These are phyloP conservation scores for Pestalotiopsis sp. DNA, from an alignment of 2,329 filamentous ascomycete species.

Conservation along the genomic window DNA sequence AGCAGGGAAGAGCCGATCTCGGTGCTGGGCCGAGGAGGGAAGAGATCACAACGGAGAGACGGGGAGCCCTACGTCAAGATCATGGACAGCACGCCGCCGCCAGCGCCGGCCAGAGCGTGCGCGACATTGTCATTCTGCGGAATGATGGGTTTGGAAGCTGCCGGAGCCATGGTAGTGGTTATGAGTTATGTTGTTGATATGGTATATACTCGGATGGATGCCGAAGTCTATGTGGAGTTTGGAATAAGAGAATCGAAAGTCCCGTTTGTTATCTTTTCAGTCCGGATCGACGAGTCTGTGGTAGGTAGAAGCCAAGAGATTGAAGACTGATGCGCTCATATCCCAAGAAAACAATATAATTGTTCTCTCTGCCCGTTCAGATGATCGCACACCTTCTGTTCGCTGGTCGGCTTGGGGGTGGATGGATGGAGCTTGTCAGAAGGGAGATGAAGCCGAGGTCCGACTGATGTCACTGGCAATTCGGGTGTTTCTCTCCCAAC, in stretches of 20 bases:
- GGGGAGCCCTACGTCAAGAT: conserved; percentile 71
- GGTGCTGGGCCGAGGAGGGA: not conserved
- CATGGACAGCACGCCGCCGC: conserved; percentile 94
- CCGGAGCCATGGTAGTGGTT: conserved; percentile 25
- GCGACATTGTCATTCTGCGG: conserved; percentile 97
- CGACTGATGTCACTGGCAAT: conserved; percentile 15
- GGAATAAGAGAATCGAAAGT: not conserved
- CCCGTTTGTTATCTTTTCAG: not conserved
- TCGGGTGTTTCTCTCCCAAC: not conserved
- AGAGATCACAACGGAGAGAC: not conserved
- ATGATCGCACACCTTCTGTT: conserved; percentile 1
- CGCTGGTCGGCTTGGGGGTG: conserved; percentile 1
- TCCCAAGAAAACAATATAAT: not conserved
- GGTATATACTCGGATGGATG: not conserved
- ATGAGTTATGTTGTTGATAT: not conserved
- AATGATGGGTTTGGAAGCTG: conserved; percentile 62
- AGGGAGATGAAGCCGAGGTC: conserved; percentile 14
- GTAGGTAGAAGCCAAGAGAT: not conserved
- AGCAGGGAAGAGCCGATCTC: not conserved
- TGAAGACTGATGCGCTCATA: conserved; percentile 4
- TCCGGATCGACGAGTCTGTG: not conserved
- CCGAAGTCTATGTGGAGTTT: not conserved
- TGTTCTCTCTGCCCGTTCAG: not conserved
- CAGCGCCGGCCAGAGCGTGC: conserved; percentile 89
- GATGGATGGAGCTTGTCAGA: not conserved